Evolutionary conservation across 139 green algal species (phyloP), one percentile per base, ranked within the genome.

Genomic region (Marvania coccoides): DNA sequence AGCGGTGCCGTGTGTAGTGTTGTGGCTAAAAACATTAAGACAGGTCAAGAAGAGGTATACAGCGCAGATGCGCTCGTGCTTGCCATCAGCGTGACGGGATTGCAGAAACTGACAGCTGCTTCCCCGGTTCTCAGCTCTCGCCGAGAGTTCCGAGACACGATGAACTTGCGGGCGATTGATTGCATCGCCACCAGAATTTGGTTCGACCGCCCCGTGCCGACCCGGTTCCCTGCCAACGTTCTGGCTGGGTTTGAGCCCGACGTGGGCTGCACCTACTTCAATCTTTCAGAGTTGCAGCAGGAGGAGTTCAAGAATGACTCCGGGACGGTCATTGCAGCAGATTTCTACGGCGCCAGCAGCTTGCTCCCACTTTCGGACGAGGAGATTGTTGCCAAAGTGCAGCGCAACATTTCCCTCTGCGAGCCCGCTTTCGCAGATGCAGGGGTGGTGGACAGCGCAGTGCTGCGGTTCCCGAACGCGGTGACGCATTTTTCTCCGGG

Each of bases 401-500:
- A 72, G 63, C 47, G 13, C 61, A 88, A 89, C 74, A 39, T 95
- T 0, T 23, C 42, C 0, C 47, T 33, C 6, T 95, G 88, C 74
- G 88, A 93, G 74, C 87, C 88, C 3, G 82, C 54, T n/a, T 94
- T 92, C 66, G 14, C 4, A 6, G 61, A 57, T 4, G 76, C 72
- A 3, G 59, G 77, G 61, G 78, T 95, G 30, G 72, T 89, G 2
- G 88, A 96, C 69, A 47, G 33, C 36, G 67, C 58, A 2, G 88
- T 94, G 47, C 67, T 93, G 35, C 75, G 82, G 29, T 94, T 86
- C 67, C 77, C 63, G 1, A 77, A 82, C 36, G 90, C 89, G 4
- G 90, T 96, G 2, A 94, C 90, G 1, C 90, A 96, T 73, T 96
- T 96, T 72, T 81, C 47, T 38, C 82, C 87, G 4, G 88, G 89